These are phyloP conservation scores for Cydonia oblonga DNA, from an alignment of 331 rosid genomes.

Conservation along the genomic window DNA sequence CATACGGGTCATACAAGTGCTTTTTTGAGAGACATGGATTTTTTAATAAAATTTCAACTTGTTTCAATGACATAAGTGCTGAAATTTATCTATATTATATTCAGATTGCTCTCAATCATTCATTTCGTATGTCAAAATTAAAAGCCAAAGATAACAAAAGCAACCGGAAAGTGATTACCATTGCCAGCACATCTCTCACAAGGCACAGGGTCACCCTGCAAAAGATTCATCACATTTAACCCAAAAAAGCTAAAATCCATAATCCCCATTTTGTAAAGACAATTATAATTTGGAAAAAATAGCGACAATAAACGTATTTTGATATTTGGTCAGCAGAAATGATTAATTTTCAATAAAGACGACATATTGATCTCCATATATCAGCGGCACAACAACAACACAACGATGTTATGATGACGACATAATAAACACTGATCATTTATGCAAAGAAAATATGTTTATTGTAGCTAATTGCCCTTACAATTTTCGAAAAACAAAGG, in stretches of 20 bases:
- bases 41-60: no score
- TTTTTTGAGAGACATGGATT: not conserved
- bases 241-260: not conserved
- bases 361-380: not conserved
- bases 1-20: not conserved
- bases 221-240: not conserved
- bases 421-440: no score
- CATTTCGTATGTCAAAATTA: not conserved
- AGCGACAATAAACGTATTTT: not conserved
- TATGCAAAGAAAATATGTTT: not conserved
- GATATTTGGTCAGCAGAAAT: not conserved
- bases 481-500: not conserved
- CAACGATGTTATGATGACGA: not conserved
- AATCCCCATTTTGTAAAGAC: not conserved
- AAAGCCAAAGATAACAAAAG: not conserved
- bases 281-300: not conserved
- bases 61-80: no score
- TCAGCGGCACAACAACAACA: not conserved
- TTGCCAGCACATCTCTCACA: conserved; percentile 96
- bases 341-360: not conserved
- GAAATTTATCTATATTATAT: no score
- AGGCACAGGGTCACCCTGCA: conserved; percentile 96
- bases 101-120: not conserved
- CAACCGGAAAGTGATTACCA: conserved; percentile 38
- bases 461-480: not conserved